These are phyloP conservation scores for Cadophora luteo-olivacea DNA, from an alignment of 2,329 filamentous ascomycete genomes.

Conservation along the genomic window DNA sequence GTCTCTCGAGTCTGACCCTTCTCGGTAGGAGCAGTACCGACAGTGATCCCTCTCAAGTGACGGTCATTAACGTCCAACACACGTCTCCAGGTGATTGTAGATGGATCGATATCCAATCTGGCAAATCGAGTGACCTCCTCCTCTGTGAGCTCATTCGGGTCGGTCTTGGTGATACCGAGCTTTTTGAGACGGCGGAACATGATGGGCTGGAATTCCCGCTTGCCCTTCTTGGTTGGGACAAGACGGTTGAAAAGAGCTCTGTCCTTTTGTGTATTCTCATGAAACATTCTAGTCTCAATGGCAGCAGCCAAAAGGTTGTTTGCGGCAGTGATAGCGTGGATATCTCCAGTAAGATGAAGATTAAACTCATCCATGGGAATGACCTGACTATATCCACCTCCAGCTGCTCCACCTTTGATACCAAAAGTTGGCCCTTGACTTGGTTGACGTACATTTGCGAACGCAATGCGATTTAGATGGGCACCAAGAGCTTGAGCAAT, in stretches of 20 bases:
- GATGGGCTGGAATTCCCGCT: conserved; percentile 83
- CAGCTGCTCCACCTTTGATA: conserved; percentile 97
- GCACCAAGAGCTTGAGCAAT: conserved; percentile 91
- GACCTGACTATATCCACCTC: conserved; percentile 97
- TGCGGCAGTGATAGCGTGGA: conserved; percentile 94
- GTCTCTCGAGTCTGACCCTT: conserved; percentile 88
- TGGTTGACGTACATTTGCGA: conserved; percentile 96
- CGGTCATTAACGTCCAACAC: conserved; percentile 98
- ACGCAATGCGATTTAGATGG: conserved; percentile 85
- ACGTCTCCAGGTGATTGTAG: conserved; percentile 96
- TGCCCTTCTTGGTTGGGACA: conserved; percentile 88
- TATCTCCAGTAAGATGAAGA: conserved; percentile 95
- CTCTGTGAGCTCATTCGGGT: conserved; percentile 87
- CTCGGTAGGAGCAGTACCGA: conserved; percentile 88
- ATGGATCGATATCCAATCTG: conserved; percentile 93
- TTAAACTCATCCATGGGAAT: conserved; percentile 99
- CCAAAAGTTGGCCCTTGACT: conserved; percentile 98
- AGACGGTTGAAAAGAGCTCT: conserved; percentile 85
- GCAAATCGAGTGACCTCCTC: conserved; percentile 90
- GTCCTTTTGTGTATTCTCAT: conserved; percentile 95
- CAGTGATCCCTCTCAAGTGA: conserved; percentile 86
- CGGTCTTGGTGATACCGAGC: conserved; percentile 93
- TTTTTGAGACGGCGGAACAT: conserved; percentile 96
- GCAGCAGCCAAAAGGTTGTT: conserved; percentile 97
- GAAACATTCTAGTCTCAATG: conserved; percentile 98